phyloP scores from a whole-genome alignment of 805 yeast species.

The Wickerhamomyces ciferrii region DNA sequence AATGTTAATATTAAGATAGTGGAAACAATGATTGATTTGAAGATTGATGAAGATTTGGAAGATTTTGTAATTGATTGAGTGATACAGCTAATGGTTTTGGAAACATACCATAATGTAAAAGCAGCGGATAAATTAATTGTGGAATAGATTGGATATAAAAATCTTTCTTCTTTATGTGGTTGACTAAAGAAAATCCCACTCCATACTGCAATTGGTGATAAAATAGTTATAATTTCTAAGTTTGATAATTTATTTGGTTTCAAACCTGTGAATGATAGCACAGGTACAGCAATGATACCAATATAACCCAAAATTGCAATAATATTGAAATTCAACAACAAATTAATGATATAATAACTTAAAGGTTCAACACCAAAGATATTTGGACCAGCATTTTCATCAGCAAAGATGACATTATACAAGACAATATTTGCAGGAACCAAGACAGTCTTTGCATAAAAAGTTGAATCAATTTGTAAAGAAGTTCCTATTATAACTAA shows the following conservation, averaged over 20 bases:
- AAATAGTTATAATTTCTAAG: conserved; percentile 22
- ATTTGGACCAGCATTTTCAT: conserved; percentile 72
- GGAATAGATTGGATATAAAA: conserved; percentile 81
- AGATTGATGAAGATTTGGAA: neutral
- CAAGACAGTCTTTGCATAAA: conserved; percentile 54
- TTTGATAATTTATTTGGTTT: neutral
- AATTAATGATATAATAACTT: conserved; percentile 62
- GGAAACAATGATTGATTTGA: neutral
- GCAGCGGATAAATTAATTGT: conserved; percentile 62
- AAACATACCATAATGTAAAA: conserved; percentile 28
- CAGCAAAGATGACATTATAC: conserved; percentile 72
- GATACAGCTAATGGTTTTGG: conserved; percentile 5
- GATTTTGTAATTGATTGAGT: neutral
- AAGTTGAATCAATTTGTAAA: conserved; percentile 48
- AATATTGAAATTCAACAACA: conserved; percentile 69
- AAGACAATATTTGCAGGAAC: conserved; percentile 80
- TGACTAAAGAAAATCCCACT: conserved; percentile 57
- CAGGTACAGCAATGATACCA: conserved; percentile 30
- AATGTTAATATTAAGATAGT: conserved; percentile 10
- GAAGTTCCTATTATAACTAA: conserved; percentile 22
- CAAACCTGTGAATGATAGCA: conserved; percentile 15
- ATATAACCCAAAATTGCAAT: conserved; percentile 36
- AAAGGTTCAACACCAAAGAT: conserved; percentile 87
- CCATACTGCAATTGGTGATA: conserved; percentile 64
- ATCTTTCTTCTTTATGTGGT: conserved; percentile 93